Evolutionary conservation across 2,329 filamentous ascomycete species (phyloP).

Genomic region (Aspergillus felis): DNA sequence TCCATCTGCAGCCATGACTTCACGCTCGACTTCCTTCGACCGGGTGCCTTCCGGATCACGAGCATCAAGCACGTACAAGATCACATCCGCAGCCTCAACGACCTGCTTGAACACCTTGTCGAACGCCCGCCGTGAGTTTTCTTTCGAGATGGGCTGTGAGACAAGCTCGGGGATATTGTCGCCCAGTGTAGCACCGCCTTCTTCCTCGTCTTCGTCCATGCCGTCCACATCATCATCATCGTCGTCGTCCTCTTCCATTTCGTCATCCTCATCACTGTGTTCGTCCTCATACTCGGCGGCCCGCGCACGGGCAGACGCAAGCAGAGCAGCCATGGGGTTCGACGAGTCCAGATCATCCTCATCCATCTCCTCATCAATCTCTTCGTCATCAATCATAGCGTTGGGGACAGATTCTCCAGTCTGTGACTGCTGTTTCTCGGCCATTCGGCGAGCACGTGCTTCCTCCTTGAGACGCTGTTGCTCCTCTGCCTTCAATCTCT

Average conservation of each 20-base stretch:
- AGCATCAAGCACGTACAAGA: slow-evolving; percentile 90
- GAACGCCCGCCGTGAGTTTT: slow-evolving; percentile 77
- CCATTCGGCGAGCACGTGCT: slow-evolving; percentile 46
- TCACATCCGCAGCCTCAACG: slow-evolving; percentile 80
- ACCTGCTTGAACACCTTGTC: slow-evolving; percentile 97
- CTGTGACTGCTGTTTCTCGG: slow-evolving; percentile 32
- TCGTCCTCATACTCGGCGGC: slow-evolving; percentile 45
- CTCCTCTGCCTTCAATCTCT: slow-evolving; percentile 76
- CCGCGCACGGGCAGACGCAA: slow-evolving; percentile 41
- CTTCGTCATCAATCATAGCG: slow-evolving; percentile 42
- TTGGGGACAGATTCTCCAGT: slow-evolving; percentile 29
- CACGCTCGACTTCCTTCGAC: slow-evolving; percentile 84
- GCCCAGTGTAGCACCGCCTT: slow-evolving; percentile 49
- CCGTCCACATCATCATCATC: slow-evolving; percentile 57
- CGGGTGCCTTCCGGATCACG: slow-evolving; percentile 87
- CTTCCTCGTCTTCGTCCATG: slow-evolving; percentile 53
- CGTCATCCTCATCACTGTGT: slow-evolving; percentile 48
- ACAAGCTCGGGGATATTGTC: slow-evolving; percentile 47
- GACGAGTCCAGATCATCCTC: slow-evolving; percentile 50
- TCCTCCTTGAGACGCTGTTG: slow-evolving; percentile 66
- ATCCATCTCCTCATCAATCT: slow-evolving; percentile 55
- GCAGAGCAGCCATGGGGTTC: slow-evolving; percentile 47
- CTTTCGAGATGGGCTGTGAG: slow-evolving; percentile 36
- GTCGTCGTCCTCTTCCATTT: slow-evolving; percentile 48
- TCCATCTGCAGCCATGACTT: slow-evolving; percentile 81